A percentile compares a stretch with the other conserved stretches of the same genome.
These are phyloP conservation scores for Clonostachys sp. DNA, from an alignment of 2,329 filamentous ascomycete genomes.

Conservation along the genomic window DNA sequence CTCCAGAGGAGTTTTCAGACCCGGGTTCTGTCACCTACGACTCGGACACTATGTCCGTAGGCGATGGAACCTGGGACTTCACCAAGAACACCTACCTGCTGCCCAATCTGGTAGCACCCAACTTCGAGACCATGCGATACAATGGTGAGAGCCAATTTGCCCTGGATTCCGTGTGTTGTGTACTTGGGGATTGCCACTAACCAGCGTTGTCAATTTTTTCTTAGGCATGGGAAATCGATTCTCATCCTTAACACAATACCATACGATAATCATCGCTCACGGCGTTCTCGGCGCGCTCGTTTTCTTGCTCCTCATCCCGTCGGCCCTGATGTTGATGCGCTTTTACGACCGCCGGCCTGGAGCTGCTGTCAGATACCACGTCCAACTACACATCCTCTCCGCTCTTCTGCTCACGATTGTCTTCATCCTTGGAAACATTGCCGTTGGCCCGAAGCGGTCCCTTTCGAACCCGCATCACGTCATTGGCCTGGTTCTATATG, in stretches of 20 bases:
- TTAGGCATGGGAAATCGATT: constrained; percentile 81
- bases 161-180: background rate
- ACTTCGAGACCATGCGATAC: constrained; percentile 79
- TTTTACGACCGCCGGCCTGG: constrained; percentile 63
- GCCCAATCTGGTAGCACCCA: constrained; percentile 70
- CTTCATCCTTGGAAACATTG: constrained; percentile 72
- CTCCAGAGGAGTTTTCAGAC: constrained; percentile 56
- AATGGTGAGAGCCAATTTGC: constrained; percentile 55
- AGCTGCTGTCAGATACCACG: constrained; percentile 63
- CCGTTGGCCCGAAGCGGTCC: constrained; percentile 67
- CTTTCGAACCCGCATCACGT: constrained; percentile 81
- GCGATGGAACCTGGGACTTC: constrained; percentile 81
- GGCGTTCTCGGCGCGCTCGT: constrained; percentile 67
- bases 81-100: constrained; percentile 72
- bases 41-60: constrained; percentile 70
- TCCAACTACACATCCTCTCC: constrained; percentile 68
- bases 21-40: constrained; percentile 70
- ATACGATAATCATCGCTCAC: constrained; percentile 65
- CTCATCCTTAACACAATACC: constrained; percentile 63
- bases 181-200: background rate
- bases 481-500: constrained; percentile 76
- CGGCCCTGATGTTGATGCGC: constrained; percentile 68
- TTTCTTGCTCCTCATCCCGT: constrained; percentile 70
- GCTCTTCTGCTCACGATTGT: constrained; percentile 65
- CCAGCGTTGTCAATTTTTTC: background rate